Percentiles rank a stretch among this genome's conserved stretches.
Conservation (phyloP, 768 basidiomycete species). For the Dacryopinax primogenitus region DNA sequence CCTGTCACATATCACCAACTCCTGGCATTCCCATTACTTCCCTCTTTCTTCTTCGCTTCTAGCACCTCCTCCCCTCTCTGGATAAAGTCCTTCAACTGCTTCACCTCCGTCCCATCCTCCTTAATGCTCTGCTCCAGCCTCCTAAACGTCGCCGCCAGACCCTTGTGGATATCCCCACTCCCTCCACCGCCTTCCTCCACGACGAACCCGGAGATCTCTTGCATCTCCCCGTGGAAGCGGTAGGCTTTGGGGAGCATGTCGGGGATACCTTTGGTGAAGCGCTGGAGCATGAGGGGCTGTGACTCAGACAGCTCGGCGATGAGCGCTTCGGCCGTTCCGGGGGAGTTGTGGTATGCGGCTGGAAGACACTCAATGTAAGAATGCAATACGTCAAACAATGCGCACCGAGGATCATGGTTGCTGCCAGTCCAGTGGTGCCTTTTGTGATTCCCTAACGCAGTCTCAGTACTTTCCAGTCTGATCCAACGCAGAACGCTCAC, state of each 20-base stretch:
- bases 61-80: slow-evolving; percentile 10
- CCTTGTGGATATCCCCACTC: slow-evolving; percentile 37
- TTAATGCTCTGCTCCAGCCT: slow-evolving; percentile 33
- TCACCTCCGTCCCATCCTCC: slow-evolving; percentile 23
- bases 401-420: slow-evolving; percentile 46
- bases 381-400: slow-evolving; percentile 8
- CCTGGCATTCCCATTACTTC: not conserved
- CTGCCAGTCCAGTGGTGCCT: slow-evolving; percentile 39
- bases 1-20: not conserved
- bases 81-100: slow-evolving; percentile 14
- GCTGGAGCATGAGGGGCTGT: slow-evolving; percentile 35
- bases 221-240: slow-evolving; percentile 46
- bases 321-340: slow-evolving; percentile 47
- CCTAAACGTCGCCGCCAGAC: slow-evolving; percentile 36
- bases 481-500: slow-evolving; percentile 24
- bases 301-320: slow-evolving; percentile 37
- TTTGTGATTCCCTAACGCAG: slow-evolving; percentile 41
- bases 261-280: slow-evolving; percentile 32
- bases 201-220: slow-evolving; percentile 48
- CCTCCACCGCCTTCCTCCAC: slow-evolving; percentile 25
- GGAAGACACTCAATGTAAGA: slow-evolving; percentile 7
- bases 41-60: slow-evolving; percentile 12
- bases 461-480: not conserved
- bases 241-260: slow-evolving; percentile 51
- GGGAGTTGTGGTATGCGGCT: slow-evolving; percentile 47